Evolutionary conservation across 2,329 filamentous ascomycete species (phyloP).

Genomic region (Arthrobotrys entomopaga): DNA sequence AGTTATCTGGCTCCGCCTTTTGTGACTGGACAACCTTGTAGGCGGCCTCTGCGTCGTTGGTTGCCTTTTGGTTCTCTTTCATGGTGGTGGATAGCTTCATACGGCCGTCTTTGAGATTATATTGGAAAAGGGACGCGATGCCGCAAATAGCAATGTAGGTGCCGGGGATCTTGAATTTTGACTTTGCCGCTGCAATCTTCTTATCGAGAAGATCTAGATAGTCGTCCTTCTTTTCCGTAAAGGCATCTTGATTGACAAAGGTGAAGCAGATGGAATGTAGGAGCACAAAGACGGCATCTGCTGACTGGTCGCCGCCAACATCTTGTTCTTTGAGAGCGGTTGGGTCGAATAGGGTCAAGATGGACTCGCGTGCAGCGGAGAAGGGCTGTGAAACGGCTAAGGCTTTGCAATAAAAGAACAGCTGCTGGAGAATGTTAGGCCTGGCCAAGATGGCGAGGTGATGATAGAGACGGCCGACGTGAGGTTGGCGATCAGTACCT

Average conservation of each 20-base stretch:
- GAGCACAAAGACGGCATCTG: constrained; percentile 72
- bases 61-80: constrained; percentile 47
- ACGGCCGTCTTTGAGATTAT: constrained; percentile 51
- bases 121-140: constrained; percentile 58
- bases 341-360: constrained; percentile 75
- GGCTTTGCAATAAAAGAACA: constrained; percentile 77
- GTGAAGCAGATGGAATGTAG: constrained; percentile 74
- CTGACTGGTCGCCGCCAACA: constrained; percentile 61
- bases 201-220: constrained; percentile 69
- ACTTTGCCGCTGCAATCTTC: constrained; percentile 68
- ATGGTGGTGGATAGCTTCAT: constrained; percentile 42
- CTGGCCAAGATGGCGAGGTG: constrained; percentile 83
- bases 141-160: constrained; percentile 58
- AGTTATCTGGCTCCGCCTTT: constrained; percentile 20
- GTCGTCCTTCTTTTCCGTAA: constrained; percentile 64
- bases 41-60: constrained; percentile 29
- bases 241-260: constrained; percentile 64
- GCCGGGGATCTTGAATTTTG: constrained; percentile 57
- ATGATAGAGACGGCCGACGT: constrained; percentile 83
- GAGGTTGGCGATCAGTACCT: constrained; percentile 79
- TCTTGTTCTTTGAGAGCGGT: constrained; percentile 63
- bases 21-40: constrained; percentile 25
- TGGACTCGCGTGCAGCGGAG: constrained; percentile 73
- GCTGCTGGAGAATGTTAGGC: constrained; percentile 75
- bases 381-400: constrained; percentile 77